phyloP scores from a whole-genome alignment of 208 protist genomes.

The Angomonas ambiguus region DNA sequence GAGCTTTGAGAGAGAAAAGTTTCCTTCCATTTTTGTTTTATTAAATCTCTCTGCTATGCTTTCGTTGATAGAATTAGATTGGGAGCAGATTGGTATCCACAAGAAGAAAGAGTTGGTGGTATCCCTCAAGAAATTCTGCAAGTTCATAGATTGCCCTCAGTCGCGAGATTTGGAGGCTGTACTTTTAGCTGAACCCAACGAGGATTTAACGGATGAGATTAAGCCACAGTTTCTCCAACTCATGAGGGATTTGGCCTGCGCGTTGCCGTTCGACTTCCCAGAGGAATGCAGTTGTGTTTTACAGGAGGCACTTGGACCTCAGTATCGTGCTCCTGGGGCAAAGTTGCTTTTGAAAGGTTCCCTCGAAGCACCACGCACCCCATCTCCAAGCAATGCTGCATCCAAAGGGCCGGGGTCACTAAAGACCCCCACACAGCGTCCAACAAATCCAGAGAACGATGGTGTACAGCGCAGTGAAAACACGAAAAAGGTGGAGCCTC shows the following conservation, averaged over 20 bases:
- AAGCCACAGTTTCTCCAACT: conserved; percentile 6
- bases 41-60: background rate
- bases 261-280: conserved; percentile 9
- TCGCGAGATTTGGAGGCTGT: conserved; percentile 15
- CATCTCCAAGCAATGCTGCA: too few species aligned
- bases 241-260: background rate
- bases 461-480: too few species aligned
- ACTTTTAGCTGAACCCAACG: background rate
- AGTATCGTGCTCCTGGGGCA: background rate
- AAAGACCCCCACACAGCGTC: too few species aligned
- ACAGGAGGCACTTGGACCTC: background rate
- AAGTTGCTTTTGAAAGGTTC: background rate
- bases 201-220: background rate
- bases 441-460: too few species aligned
- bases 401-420: too few species aligned
- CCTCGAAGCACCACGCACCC: background rate
- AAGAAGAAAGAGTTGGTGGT: conserved; percentile 18
- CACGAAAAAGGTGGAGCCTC: too few species aligned
- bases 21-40: conserved; percentile 1
- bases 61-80: background rate
- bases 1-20: background rate
- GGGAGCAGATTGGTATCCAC: background rate
- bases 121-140: conserved; percentile 15
- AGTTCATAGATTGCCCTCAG: conserved; percentile 3
- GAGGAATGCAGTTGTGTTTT: background rate